Percentiles rank a stretch among this genome's conserved stretches.
Evolutionary conservation across 345 rosid species (phyloP).

Genomic region (Eutrema heterophyllum): DNA sequence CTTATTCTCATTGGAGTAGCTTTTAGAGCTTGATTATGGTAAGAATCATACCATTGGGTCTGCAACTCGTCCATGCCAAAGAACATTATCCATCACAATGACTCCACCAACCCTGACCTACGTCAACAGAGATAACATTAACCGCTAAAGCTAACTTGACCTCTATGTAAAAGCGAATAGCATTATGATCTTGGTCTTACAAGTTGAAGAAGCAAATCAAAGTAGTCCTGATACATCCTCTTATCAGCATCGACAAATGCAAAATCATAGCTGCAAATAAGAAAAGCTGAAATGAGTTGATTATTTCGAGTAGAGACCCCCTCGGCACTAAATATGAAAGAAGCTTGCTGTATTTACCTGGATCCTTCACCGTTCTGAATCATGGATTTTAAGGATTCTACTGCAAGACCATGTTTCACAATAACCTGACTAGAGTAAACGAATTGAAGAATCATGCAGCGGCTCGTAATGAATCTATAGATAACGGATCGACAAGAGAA

Average conservation of each 20-base stretch:
- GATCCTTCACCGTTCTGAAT: conserved; percentile 65
- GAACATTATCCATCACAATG: conserved; percentile 86
- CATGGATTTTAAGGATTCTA: conserved; percentile 55
- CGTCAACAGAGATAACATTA: conserved; percentile 17
- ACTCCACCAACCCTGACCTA: conserved; percentile 85
- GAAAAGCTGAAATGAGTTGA: neutral
- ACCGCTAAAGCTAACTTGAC: neutral
- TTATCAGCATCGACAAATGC: conserved; percentile 97
- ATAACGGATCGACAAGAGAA: neutral
- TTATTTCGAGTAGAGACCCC: neutral
- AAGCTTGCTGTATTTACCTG: conserved; percentile 45
- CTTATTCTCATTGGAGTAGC: neutral
- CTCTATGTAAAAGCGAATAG: neutral
- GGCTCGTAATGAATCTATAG: neutral
- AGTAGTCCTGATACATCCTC: conserved; percentile 86
- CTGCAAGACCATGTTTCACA: conserved; percentile 71
- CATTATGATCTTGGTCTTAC: conserved; percentile 37
- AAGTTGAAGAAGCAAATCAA: conserved; percentile 73
- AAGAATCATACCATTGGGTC: conserved; percentile 58
- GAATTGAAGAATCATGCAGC: conserved; percentile 11
- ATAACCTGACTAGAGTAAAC: conserved; percentile 45
- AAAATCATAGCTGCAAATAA: conserved; percentile 72
- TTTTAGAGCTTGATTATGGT: neutral
- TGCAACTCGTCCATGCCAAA: conserved; percentile 92
- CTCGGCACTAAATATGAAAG: neutral